Evolutionary conservation across 2,329 filamentous ascomycete genomes (phyloP).

Genomic region (Monosporascus cannonballus): DNA sequence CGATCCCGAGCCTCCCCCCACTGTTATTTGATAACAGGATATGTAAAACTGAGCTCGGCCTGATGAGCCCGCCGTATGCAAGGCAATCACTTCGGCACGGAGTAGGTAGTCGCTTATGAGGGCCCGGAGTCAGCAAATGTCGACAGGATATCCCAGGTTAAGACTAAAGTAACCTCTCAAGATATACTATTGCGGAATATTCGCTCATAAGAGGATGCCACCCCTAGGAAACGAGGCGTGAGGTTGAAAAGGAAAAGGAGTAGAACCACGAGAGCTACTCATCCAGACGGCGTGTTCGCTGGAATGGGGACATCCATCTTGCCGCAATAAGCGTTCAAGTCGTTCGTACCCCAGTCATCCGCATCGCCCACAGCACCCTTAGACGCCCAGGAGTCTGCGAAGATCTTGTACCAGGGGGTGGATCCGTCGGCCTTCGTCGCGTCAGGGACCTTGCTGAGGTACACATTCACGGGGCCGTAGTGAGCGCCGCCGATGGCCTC

Average conservation of each 20-base stretch:
- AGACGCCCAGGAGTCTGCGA: slow-evolving; percentile 38
- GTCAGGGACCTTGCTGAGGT: slow-evolving; percentile 44
- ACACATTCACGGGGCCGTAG: slow-evolving; percentile 47
- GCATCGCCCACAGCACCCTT: slow-evolving; percentile 33
- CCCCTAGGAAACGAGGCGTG: too few species aligned
- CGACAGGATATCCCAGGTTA: slow-evolving; percentile 7
- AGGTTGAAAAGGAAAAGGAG: background rate
- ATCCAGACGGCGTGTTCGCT: slow-evolving; percentile 32
- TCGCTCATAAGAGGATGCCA: too few species aligned
- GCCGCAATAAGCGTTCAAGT: slow-evolving; percentile 33
- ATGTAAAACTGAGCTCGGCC: slow-evolving; percentile 28
- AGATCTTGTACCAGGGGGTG: slow-evolving; percentile 47
- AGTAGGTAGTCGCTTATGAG: slow-evolving; percentile 34
- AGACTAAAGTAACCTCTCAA: too few species aligned
- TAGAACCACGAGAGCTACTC: background rate
- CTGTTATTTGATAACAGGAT: slow-evolving; percentile 27
- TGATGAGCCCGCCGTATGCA: slow-evolving; percentile 31
- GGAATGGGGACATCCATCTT: slow-evolving; percentile 38
- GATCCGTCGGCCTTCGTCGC: slow-evolving; percentile 37
- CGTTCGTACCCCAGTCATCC: slow-evolving; percentile 40
- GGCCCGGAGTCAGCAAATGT: slow-evolving; percentile 10
- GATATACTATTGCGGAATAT: too few species aligned
- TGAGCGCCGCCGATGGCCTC: slow-evolving; percentile 50
- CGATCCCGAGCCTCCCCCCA: slow-evolving; percentile 20
- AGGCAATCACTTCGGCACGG: slow-evolving; percentile 37